Base-by-base conservation (phyloP, 805 yeast genomes). In the Monosporozyma siamensis region DNA sequence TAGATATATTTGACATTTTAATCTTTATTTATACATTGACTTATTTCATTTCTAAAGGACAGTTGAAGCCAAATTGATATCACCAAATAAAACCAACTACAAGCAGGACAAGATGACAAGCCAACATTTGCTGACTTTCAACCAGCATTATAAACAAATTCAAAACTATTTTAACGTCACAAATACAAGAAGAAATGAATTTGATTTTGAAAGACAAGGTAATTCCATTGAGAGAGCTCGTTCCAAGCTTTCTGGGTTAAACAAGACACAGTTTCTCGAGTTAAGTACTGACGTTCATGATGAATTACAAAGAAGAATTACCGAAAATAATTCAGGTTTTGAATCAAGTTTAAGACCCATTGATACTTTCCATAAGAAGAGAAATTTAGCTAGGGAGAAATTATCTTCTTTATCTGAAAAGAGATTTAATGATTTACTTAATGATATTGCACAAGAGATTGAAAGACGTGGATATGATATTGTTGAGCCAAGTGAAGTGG, bases 341-440 rank as follows among this genome's bases (percentile, higher is more conserved):
- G 20, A 20, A 10, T 24, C 41, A 2, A 18, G 25, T 34, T 24
- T 39, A n/a, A 30, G 23, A 12, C 34, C 41, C n/a, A 30, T 31
- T 6, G 36, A 17, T 11, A 70, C 73, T n/a, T 86, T 85, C 65
- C 97, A 90, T 61, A 90, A 95, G 32, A 88, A 88, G 59, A 75
- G 98, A 56, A 90, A 92, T 58, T 94, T 87, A 62, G 97, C 98
- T 2, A 74, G 97, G 52, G 83, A 83, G 60, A 90, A 89, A 64
- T 72, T 92, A 51, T 81, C 95, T 5, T 77, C 83, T 32, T 73
- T 92, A 44, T 90, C 95, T 2, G 78, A 80, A 38, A 61, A 78
- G 4, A 67, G 97, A 47, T 90, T 92, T 66, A 78, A 81, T 51
- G 98, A 89, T 58, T 74, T 92, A 59, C 94, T 87, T 20, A 77